Percentiles rank a stretch among this genome's conserved stretches.
Evolutionary conservation across 2,329 filamentous ascomycete genomes (phyloP).

Genomic region (Epichloe gansuensis): DNA sequence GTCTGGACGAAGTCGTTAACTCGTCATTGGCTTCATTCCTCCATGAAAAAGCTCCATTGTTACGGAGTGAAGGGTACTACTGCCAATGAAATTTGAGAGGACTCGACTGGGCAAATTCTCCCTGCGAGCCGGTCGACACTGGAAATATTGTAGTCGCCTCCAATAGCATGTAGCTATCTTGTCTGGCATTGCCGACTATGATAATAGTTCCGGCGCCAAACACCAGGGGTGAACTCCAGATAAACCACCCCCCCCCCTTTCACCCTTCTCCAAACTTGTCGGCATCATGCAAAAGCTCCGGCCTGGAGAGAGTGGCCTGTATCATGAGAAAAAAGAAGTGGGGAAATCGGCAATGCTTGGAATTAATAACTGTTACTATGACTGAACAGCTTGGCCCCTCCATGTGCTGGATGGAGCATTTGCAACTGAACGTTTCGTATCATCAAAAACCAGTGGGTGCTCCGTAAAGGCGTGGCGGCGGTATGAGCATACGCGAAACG

Average conservation of each 20-base stretch:
- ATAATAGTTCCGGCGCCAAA: not conserved
- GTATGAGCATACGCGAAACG: not conserved
- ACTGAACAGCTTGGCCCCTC: too few species aligned
- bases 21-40: not conserved
- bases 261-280: not conserved
- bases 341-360: not conserved
- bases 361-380: not conserved
- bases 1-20: not conserved
- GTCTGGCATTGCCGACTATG: not conserved
- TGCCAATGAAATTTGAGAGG: too few species aligned
- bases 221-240: slow-evolving; percentile 2
- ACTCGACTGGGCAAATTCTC: not conserved
- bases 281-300: not conserved
- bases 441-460: not conserved
- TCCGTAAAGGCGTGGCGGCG: not conserved
- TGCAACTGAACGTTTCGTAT: not conserved
- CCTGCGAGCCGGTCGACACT: not conserved
- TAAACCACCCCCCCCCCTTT: not conserved
- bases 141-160: not conserved
- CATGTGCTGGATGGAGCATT: not conserved
- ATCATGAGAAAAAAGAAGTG: not conserved
- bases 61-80: too few species aligned
- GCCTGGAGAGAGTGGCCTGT: not conserved
- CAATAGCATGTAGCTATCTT: not conserved
- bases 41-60: too few species aligned